A percentile compares a stretch with the other conserved stretches of the same genome.
Conservation (phyloP, 805 yeast genomes). For the Candida pini region DNA sequence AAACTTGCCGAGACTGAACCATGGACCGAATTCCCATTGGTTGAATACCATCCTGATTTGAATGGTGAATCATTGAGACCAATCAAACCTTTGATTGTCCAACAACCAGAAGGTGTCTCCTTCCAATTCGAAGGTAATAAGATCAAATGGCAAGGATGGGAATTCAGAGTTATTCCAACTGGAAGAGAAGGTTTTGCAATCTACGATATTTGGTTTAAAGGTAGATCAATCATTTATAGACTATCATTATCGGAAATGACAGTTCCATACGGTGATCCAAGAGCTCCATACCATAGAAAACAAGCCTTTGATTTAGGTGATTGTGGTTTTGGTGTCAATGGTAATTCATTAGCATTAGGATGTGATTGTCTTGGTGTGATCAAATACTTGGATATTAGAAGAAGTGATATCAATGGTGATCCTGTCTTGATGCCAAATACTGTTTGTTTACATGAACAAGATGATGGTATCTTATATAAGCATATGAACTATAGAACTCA, state of each 20-base stretch:
- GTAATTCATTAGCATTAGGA: constrained; percentile 63
- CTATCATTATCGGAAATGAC: constrained; percentile 78
- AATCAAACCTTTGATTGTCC: constrained; percentile 62
- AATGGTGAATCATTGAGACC: constrained; percentile 51
- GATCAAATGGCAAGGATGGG: constrained; percentile 81
- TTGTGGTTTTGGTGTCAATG: constrained; percentile 73
- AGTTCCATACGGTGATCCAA: constrained; percentile 82
- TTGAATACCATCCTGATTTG: constrained; percentile 72
- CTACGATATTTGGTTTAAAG: constrained; percentile 69
- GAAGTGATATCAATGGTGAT: constrained; percentile 53
- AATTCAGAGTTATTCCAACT: constrained; percentile 62
- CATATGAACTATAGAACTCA: constrained; percentile 76
- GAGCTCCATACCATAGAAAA: constrained; percentile 79
- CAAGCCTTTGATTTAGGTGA: constrained; percentile 86
- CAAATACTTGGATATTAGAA: constrained; percentile 61
- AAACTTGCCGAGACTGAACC: constrained; percentile 48
- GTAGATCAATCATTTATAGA: constrained; percentile 71
- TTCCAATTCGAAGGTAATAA: constrained; percentile 56
- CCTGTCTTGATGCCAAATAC: constrained; percentile 61
- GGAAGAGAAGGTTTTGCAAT: constrained; percentile 77
- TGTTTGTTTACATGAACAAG: constrained; percentile 77
- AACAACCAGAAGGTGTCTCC: constrained; percentile 79
- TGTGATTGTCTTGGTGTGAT: constrained; percentile 82
- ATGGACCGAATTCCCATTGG: constrained; percentile 55
- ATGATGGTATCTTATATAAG: constrained; percentile 69